A percentile compares a stretch with the other conserved stretches of the same genome.
Evolutionary conservation across 371 early-diverging fungal genomes (phyloP).

Genomic region (Lichtheimia ornata): DNA sequence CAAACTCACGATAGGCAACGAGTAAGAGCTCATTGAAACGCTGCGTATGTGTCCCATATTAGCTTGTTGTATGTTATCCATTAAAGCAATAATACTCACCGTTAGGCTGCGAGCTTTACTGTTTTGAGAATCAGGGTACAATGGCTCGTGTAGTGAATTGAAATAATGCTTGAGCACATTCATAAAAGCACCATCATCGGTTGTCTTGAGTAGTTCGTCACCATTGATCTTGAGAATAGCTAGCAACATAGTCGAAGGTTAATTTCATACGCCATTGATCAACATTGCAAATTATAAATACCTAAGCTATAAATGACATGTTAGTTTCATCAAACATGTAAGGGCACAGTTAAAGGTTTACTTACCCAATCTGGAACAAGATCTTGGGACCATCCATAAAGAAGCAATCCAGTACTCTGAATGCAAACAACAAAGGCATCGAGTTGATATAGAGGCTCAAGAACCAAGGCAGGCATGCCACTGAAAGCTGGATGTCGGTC

Average conservation of each 20-base stretch:
- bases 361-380: slow-evolving; percentile 88
- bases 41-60: slow-evolving; percentile 11
- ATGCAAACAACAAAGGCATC: slow-evolving; percentile 86
- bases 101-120: slow-evolving; percentile 58
- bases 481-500: slow-evolving; percentile 91
- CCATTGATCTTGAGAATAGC: slow-evolving; percentile 93
- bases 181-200: slow-evolving; percentile 93
- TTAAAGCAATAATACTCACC: slow-evolving; percentile 22
- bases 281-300: too few relatives aligned
- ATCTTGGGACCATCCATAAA: slow-evolving; percentile 94
- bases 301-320: too few relatives aligned
- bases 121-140: slow-evolving; percentile 55
- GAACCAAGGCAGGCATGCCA: slow-evolving; percentile 96
- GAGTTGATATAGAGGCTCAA: slow-evolving; percentile 93
- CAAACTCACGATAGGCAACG: slow-evolving; percentile 91
- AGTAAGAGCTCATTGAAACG: slow-evolving; percentile 90
- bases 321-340: too few relatives aligned
- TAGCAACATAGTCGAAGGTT: slow-evolving; percentile 55
- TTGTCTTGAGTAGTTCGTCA: slow-evolving; percentile 76
- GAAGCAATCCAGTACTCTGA: slow-evolving; percentile 92
- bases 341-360: not conserved
- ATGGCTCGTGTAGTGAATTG: slow-evolving; percentile 64
- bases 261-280: too few relatives aligned
- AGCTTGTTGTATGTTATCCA: not conserved
- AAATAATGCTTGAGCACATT: slow-evolving; percentile 79